phyloP scores from a whole-genome alignment of 2,329 filamentous ascomycete species.

The Cladosporium halotolerans region DNA sequence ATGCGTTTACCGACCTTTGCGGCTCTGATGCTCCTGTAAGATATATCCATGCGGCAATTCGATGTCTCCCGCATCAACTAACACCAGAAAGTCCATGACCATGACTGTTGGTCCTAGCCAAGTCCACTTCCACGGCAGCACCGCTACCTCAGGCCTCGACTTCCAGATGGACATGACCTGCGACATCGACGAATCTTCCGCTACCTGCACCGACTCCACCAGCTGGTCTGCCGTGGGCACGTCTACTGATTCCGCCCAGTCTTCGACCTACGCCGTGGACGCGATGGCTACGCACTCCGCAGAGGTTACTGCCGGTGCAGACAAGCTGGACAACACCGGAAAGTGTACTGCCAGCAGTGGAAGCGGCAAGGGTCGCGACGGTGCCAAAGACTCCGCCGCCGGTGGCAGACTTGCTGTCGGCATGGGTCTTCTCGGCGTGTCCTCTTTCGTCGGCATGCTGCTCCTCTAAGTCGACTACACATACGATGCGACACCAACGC shows the following conservation, averaged over 20 bases:
- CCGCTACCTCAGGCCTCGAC: slow-evolving; percentile 4
- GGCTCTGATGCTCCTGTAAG: slow-evolving; percentile 5
- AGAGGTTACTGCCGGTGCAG: slow-evolving; percentile 5
- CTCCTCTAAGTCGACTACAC: slow-evolving; percentile 2
- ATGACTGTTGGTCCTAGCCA: slow-evolving; percentile 11
- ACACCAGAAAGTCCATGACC: slow-evolving; percentile 2
- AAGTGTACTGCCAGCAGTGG: not conserved
- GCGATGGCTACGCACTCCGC: slow-evolving; percentile 5
- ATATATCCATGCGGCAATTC: not conserved
- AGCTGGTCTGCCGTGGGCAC: slow-evolving; percentile 9
- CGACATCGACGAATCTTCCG: slow-evolving; percentile 2
- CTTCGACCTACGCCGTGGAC: slow-evolving; percentile 1
- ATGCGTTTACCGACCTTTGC: slow-evolving; percentile 1
- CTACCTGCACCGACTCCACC: slow-evolving; percentile 10
- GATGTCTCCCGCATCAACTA: not conserved
- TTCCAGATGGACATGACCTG: slow-evolving; percentile 10
- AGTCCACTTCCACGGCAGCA: slow-evolving; percentile 5
- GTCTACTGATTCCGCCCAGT: slow-evolving; percentile 3
- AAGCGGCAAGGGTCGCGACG: not conserved
- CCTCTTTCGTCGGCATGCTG: slow-evolving; percentile 11
- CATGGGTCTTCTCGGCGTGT: slow-evolving; percentile 8
- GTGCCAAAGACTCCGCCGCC: not conserved
- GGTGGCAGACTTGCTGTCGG: slow-evolving; percentile 9
- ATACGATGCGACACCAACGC: not conserved
- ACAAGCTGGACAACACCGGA: slow-evolving; percentile 5